Percentiles rank a stretch among this genome's conserved stretches.
phyloP scores from a whole-genome alignment of 1,284 basidiomycete genomes.

The Afroboletus lepidellus region DNA sequence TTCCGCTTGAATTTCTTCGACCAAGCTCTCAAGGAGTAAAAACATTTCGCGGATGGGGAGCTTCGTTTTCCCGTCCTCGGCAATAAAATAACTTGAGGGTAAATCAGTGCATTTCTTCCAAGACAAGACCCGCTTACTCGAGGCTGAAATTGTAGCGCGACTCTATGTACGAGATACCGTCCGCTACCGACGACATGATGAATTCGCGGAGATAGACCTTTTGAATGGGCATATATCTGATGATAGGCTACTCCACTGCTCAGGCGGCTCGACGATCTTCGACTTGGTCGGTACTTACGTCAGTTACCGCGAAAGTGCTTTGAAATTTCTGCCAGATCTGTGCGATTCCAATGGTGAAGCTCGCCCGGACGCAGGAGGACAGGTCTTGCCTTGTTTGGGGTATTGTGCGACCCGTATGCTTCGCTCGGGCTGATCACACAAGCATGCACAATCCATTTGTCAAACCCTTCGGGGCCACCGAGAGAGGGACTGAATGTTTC shows the following conservation, averaged over 20 bases:
- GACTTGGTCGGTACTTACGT: slow-evolving; percentile 36
- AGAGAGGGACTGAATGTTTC: background rate
- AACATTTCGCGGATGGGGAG: slow-evolving; percentile 62
- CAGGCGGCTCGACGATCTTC: background rate
- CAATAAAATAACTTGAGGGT: slow-evolving; percentile 44
- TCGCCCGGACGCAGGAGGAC: background rate
- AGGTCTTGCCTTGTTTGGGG: background rate
- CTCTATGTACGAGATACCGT: slow-evolving; percentile 75
- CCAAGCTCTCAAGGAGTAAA: slow-evolving; percentile 49
- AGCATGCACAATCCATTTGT: background rate
- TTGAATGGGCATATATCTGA: slow-evolving; percentile 27
- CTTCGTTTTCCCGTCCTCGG: slow-evolving; percentile 54
- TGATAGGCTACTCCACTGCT: slow-evolving; percentile 17
- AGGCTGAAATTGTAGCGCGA: slow-evolving; percentile 61
- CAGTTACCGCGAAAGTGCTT: slow-evolving; percentile 51
- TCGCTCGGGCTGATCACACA: background rate
- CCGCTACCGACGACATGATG: slow-evolving; percentile 55
- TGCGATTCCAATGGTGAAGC: background rate
- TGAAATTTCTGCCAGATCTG: slow-evolving; percentile 72
- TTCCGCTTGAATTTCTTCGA: slow-evolving; percentile 54
- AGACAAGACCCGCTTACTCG: slow-evolving; percentile 41
- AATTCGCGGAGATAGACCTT: slow-evolving; percentile 14
- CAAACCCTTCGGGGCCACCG: background rate
- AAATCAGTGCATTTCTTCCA: background rate
- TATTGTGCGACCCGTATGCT: background rate